phyloP scores from a whole-genome alignment of 2,329 filamentous ascomycete genomes.

The Fusarium coffeatum region DNA sequence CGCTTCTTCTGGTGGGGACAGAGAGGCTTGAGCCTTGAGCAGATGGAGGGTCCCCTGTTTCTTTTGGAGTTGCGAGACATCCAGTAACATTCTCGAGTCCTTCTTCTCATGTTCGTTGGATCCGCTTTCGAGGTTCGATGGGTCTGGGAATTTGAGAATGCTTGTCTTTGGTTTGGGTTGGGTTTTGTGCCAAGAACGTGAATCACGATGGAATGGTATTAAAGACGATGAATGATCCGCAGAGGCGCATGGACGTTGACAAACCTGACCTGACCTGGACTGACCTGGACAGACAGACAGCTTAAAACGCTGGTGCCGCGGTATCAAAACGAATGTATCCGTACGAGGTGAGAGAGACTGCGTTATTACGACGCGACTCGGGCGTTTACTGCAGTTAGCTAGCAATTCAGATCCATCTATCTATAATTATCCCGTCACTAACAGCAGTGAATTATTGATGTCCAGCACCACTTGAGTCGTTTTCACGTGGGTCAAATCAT shows the following conservation, averaged over 20 bases:
- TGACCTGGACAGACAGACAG: neutral
- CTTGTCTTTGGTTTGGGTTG: conserved; percentile 29
- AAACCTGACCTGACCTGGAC: conserved; percentile 8
- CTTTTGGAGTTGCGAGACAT: conserved; percentile 21
- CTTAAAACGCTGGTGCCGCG: conserved; percentile 17
- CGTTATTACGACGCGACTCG: conserved; percentile 11
- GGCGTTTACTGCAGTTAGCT: conserved; percentile 5
- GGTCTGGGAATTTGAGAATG: conserved; percentile 33
- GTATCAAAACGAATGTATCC: conserved; percentile 21
- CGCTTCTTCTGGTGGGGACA: conserved; percentile 30
- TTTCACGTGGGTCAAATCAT: conserved; percentile 24
- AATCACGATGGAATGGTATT: conserved; percentile 33
- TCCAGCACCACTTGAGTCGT: neutral
- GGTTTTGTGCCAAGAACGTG: conserved; percentile 25
- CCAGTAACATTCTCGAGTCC: conserved; percentile 21
- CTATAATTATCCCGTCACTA: conserved; percentile 8
- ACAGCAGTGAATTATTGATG: neutral
- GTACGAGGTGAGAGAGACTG: neutral
- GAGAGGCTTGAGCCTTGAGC: conserved; percentile 14
- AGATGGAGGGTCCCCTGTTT: conserved; percentile 30
- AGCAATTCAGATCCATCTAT: conserved; percentile 1
- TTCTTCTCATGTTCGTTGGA: conserved; percentile 30
- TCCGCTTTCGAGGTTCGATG: conserved; percentile 38
- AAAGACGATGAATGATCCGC: conserved; percentile 22
- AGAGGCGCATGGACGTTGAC: conserved; percentile 19